These are phyloP conservation scores for Claviceps spartinae DNA, from an alignment of 2,329 filamentous ascomycete species.

Conservation along the genomic window DNA sequence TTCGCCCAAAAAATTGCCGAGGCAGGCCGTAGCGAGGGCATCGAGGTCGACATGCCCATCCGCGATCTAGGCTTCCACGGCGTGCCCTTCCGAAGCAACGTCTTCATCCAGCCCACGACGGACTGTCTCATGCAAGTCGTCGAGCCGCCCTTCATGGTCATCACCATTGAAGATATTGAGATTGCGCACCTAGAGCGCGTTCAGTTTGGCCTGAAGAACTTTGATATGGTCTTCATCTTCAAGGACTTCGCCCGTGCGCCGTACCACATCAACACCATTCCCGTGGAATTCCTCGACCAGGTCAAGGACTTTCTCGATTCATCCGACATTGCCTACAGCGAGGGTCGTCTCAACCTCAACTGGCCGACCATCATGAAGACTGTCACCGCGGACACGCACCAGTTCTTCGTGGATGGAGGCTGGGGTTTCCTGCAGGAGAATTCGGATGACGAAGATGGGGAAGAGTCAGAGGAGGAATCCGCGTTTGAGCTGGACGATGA, in stretches of 20 bases:
- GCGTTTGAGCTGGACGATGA: slow-evolving; percentile 84
- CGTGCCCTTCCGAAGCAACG: slow-evolving; percentile 89
- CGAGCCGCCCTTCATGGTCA: slow-evolving; percentile 90
- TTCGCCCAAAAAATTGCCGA: slow-evolving; percentile 98
- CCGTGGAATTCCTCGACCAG: slow-evolving; percentile 82
- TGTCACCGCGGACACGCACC: slow-evolving; percentile 81
- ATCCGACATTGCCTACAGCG: slow-evolving; percentile 84
- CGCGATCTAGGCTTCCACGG: slow-evolving; percentile 93
- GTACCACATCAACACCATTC: slow-evolving; percentile 94
- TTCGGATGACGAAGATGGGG: slow-evolving; percentile 68
- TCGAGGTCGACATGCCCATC: slow-evolving; percentile 93
- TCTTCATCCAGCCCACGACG: slow-evolving; percentile 89
- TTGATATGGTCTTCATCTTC: slow-evolving; percentile 96
- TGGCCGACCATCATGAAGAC: slow-evolving; percentile 99
- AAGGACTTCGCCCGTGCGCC: slow-evolving; percentile 90
- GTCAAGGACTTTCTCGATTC: slow-evolving; percentile 98
- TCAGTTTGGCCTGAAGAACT: slow-evolving; percentile 94
- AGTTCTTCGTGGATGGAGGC: slow-evolving; percentile 89
- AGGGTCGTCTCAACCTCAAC: slow-evolving; percentile 93
- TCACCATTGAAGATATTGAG: slow-evolving; percentile 92
- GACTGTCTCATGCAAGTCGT: slow-evolving; percentile 95
- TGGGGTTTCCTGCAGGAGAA: slow-evolving; percentile 88
- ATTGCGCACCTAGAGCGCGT: slow-evolving; percentile 93
- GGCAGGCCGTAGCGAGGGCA: slow-evolving; percentile 76
- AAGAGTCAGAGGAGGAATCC: slow-evolving; percentile 77